Conservation (phyloP, 2,329 filamentous ascomycete species). For the Rhinocladiella similis region DNA sequence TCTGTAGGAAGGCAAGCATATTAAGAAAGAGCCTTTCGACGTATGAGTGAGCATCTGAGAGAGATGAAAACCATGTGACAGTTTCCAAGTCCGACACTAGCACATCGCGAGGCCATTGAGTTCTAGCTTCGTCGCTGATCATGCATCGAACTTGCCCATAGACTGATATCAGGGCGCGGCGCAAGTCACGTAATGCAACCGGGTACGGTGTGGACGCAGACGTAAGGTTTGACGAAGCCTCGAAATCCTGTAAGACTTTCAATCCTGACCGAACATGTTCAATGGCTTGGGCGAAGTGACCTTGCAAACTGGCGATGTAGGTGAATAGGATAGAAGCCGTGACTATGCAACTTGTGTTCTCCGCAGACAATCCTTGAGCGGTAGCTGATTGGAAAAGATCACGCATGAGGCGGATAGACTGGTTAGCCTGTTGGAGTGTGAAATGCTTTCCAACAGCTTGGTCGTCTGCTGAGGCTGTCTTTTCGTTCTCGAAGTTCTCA, state of each 20-base stretch:
- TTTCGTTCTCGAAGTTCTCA: conserved; percentile 33
- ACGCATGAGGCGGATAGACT: conserved; percentile 45
- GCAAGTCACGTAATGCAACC: conserved; percentile 4
- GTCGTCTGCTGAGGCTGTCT: conserved; percentile 4
- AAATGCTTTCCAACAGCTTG: conserved; percentile 33
- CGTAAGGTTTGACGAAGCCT: background rate
- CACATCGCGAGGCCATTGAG: conserved; percentile 2
- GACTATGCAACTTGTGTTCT: conserved; percentile 34
- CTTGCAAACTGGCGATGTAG: conserved; percentile 56
- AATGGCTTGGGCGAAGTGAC: conserved; percentile 47
- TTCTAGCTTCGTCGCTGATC: conserved; percentile 15
- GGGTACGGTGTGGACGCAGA: background rate
- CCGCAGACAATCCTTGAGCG: conserved; percentile 33
- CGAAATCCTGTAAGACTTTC: conserved; percentile 30
- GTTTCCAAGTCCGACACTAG: conserved; percentile 4
- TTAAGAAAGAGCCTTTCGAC: conserved; percentile 15
- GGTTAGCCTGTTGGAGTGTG: conserved; percentile 50
- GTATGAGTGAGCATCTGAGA: conserved; percentile 12
- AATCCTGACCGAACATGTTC: conserved; percentile 36
- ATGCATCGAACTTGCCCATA: conserved; percentile 17
- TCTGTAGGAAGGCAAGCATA: conserved; percentile 10
- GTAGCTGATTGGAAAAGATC: conserved; percentile 36
- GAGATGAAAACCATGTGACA: conserved; percentile 1
- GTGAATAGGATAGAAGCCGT: conserved; percentile 54
- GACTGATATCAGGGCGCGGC: conserved; percentile 8